Percentiles rank a stretch among this genome's conserved stretches.
phyloP scores from a whole-genome alignment of 2,329 filamentous ascomycete species.

The Penicillium verrucosum region DNA sequence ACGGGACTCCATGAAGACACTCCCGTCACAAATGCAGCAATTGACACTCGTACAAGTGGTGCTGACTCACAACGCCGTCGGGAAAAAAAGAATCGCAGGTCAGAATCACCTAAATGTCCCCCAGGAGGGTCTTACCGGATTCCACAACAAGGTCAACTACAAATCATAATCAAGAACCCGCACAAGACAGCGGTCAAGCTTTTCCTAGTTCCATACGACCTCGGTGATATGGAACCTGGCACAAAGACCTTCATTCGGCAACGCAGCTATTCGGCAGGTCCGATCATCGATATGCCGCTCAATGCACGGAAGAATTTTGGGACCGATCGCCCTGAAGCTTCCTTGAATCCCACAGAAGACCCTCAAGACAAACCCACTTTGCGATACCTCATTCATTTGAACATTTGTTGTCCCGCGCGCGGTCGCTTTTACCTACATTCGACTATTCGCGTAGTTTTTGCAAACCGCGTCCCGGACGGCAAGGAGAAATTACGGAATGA shows the following conservation, averaged over 20 bases:
- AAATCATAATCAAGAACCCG: slow-evolving; percentile 96
- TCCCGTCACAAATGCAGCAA: slow-evolving; percentile 7
- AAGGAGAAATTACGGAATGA: slow-evolving; percentile 92
- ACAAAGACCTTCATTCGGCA: slow-evolving; percentile 96
- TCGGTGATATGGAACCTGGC: slow-evolving; percentile 86
- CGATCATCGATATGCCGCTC: slow-evolving; percentile 70
- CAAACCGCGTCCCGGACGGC: slow-evolving; percentile 90
- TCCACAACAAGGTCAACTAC: slow-evolving; percentile 86
- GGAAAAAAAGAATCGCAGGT: slow-evolving; percentile 60
- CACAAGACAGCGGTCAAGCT: slow-evolving; percentile 98
- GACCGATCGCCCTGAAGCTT: slow-evolving; percentile 54
- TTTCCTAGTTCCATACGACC: slow-evolving; percentile 88
- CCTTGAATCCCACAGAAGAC: slow-evolving; percentile 45
- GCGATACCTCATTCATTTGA: slow-evolving; percentile 85
- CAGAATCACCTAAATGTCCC: slow-evolving; percentile 62
- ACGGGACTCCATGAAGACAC: slow-evolving; percentile 10
- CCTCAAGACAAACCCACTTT: slow-evolving; percentile 62
- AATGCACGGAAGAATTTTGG: slow-evolving; percentile 42
- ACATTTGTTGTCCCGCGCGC: slow-evolving; percentile 83
- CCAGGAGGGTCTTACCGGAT: slow-evolving; percentile 91
- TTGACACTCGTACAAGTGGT: slow-evolving; percentile 13
- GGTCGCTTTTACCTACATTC: slow-evolving; percentile 89
- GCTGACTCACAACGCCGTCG: slow-evolving; percentile 43
- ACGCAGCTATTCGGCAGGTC: slow-evolving; percentile 83
- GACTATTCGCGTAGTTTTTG: slow-evolving; percentile 89